Percentiles rank a stretch among this genome's conserved stretches.
Conservation (phyloP, 2,329 filamentous ascomycete genomes). For the Monascus ruber region DNA sequence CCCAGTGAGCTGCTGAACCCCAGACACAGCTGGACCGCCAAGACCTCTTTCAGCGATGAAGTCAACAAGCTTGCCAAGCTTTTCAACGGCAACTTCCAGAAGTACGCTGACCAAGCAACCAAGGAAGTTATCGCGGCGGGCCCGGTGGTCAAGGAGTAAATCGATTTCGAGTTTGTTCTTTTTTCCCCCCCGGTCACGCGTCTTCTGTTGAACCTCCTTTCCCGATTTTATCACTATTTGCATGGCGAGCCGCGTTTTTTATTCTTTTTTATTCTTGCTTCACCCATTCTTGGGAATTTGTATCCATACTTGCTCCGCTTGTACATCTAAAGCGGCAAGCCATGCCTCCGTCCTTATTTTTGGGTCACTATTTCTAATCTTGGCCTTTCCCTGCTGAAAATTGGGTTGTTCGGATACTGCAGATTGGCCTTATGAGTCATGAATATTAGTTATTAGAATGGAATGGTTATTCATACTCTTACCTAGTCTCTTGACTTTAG, state of each 20-base stretch:
- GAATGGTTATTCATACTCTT: too few species aligned
- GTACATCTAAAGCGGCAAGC: conserved; percentile 2
- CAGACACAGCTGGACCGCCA: conserved; percentile 78
- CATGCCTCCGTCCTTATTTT: conserved; percentile 2
- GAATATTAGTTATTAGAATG: too few species aligned
- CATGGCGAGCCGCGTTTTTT: conserved; percentile 19
- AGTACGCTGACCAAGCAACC: conserved; percentile 78
- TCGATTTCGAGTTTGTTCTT: conserved; percentile 2
- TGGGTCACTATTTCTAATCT: neutral
- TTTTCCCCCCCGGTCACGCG: conserved; percentile 7
- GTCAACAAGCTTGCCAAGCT: conserved; percentile 81
- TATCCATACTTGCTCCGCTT: conserved; percentile 1
- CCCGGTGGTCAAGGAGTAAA: conserved; percentile 18
- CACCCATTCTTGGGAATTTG: conserved; percentile 3
- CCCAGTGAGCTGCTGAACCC: conserved; percentile 91
- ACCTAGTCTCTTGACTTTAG: too few species aligned
- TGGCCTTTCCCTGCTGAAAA: too few species aligned
- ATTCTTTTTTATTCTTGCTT: conserved; percentile 3
- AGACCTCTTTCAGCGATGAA: conserved; percentile 70
- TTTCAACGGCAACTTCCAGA: conserved; percentile 96
- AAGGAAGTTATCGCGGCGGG: conserved; percentile 57
- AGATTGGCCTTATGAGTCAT: too few species aligned
- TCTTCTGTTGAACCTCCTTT: conserved; percentile 1
- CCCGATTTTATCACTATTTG: conserved; percentile 16
- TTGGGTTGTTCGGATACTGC: too few species aligned